phyloP scores from a whole-genome alignment of 768 basidiomycete genomes.

The Naganishia vaughanmartiniae region DNA sequence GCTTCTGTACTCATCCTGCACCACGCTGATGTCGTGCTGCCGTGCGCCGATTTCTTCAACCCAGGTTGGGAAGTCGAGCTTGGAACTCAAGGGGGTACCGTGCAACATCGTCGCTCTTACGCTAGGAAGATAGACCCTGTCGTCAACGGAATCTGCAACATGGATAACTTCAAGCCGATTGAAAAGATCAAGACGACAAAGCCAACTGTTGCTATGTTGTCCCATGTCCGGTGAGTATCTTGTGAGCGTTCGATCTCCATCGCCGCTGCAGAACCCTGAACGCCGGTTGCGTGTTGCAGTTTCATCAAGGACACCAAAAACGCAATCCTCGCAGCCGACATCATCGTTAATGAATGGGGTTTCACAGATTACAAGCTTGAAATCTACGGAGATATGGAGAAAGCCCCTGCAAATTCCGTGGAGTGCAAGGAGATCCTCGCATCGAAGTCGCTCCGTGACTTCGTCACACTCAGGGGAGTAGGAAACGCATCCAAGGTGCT shows the following conservation, averaged over 20 bases:
- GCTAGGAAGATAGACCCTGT: not conserved
- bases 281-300: not conserved
- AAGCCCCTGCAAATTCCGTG: not conserved
- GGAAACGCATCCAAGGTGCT: not conserved
- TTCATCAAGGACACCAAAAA: conserved; percentile 12
- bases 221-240: conserved; percentile 4
- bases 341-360: conserved; percentile 15
- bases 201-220: conserved; percentile 1
- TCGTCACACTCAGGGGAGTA: not conserved
- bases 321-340: conserved; percentile 14
- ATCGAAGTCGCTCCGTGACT: conserved; percentile 2
- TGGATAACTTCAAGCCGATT: not conserved
- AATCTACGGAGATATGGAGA: conserved; percentile 13
- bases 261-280: not conserved
- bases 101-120: not conserved
- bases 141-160: not conserved
- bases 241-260: not conserved
- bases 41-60: not conserved
- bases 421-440: conserved; percentile 9
- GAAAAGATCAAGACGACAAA: not conserved
- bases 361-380: conserved; percentile 2
- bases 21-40: not conserved
- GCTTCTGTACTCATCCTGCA: not conserved
- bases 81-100: not conserved
- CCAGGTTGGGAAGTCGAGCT: not conserved